Conservation (phyloP, 2,329 filamentous ascomycete genomes). For the Colletotrichum salicis region DNA sequence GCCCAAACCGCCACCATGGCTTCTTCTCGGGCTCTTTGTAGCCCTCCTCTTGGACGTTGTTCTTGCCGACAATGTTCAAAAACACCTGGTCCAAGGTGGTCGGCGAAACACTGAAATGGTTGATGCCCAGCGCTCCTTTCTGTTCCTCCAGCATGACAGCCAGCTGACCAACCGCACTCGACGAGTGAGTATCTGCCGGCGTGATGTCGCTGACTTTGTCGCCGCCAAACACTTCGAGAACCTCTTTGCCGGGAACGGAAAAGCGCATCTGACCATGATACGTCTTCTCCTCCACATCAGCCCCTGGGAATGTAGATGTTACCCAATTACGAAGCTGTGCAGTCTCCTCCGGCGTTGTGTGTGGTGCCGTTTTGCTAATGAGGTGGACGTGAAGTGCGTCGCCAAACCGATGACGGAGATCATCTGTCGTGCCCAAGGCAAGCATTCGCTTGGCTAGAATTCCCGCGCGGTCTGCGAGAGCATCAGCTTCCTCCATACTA, state of each 20-base stretch:
- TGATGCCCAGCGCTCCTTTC: constrained; percentile 75
- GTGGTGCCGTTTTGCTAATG: constrained; percentile 78
- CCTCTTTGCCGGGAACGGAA: constrained; percentile 69
- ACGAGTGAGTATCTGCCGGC: constrained; percentile 43
- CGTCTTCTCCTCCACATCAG: constrained; percentile 75
- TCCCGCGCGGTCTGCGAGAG: constrained; percentile 82
- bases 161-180: constrained; percentile 72
- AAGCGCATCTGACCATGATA: constrained; percentile 93
- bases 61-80: constrained; percentile 81
- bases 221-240: constrained; percentile 39
- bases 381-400: constrained; percentile 85
- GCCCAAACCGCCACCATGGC: constrained; percentile 30
- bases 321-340: constrained; percentile 75
- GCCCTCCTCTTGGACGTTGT: constrained; percentile 82
- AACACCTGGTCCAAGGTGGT: constrained; percentile 94
- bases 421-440: constrained; percentile 80
- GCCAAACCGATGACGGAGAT: constrained; percentile 79
- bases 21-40: constrained; percentile 51
- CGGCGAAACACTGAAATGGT: constrained; percentile 87
- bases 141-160: constrained; percentile 79
- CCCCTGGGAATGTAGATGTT: constrained; percentile 66
- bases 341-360: constrained; percentile 77
- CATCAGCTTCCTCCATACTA: constrained; percentile 95
- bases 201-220: constrained; percentile 38
- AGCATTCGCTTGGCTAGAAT: constrained; percentile 90